Base-by-base conservation (phyloP, 495 filamentous ascomycete genomes). In the Tetracladium setigerum region DNA sequence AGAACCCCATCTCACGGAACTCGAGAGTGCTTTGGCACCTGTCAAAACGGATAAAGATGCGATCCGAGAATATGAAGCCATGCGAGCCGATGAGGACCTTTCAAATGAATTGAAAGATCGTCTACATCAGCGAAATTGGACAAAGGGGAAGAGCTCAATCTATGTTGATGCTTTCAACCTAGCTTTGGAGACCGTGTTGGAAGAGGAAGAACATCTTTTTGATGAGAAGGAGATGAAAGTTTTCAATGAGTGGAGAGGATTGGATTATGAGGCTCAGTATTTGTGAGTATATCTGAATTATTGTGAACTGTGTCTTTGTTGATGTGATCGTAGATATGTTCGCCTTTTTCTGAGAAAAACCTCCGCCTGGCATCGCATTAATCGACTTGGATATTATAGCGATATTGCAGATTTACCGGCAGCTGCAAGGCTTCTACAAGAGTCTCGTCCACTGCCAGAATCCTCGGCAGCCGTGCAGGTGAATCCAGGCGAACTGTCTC, bases 141-240 rank as follows among this genome's bases (percentile, higher is more conserved):
- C 67, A 4, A 64, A 56, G 36, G 73, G 72, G 6, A 70, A 67
- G 37, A 95, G 82, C 55, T 97, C 92, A 4, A 89, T 98, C 44
- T 98, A 98, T 55, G 89, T 96, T 13, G 91, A 98, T 64, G 92
- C 91, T 15, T 98, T 98, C 73, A 95, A 95, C 63, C 68, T 96
- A 13, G 89, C 90, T 14, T 71, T 98, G 36, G 82, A 89, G 49
- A 97, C 89, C 2, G 91, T 97, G 16, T 69, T 98, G 5, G 82
- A 84, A 39, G 90, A 96, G 38, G 92, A 98, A 60, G 73, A 78
- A 2, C 88, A 95, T 61, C 68, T 98, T 11, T 98, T 97, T 60
- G 75, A 87, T 56, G 78, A 79, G 53, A 80, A 80, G 13, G 92
- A 98, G 63, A 78, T 77, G 62, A 67, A 74, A 36, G 75, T 96